Evolutionary conservation across 2,329 filamentous ascomycete genomes (phyloP).

Genomic region (Aspergillus novoparasiticus): DNA sequence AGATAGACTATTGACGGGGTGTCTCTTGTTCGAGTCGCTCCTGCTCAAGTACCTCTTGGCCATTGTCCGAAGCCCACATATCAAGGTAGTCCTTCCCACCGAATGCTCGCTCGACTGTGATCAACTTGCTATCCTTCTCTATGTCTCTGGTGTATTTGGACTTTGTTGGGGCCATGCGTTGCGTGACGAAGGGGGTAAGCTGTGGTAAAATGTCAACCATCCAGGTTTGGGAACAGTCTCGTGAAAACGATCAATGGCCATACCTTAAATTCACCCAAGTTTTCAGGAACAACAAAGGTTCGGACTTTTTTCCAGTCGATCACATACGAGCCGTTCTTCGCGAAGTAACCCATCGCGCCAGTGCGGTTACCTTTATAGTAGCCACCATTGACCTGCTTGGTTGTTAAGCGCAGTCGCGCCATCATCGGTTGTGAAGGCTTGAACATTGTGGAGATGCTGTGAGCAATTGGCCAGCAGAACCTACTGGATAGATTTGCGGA

Average conservation of each 20-base stretch:
- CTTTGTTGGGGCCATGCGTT: slow-evolving; percentile 42
- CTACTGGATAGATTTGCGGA: slow-evolving; percentile 1
- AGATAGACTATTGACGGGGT: slow-evolving; percentile 17
- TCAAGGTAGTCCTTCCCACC: slow-evolving; percentile 42
- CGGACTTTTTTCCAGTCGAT: slow-evolving; percentile 87
- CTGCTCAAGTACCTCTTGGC: slow-evolving; percentile 33
- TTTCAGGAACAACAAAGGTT: slow-evolving; percentile 79
- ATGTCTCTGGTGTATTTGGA: slow-evolving; percentile 36
- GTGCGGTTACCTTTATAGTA: slow-evolving; percentile 97
- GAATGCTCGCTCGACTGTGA: slow-evolving; percentile 34
- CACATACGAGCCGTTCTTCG: slow-evolving; percentile 61
- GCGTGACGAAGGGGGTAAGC: slow-evolving; percentile 51
- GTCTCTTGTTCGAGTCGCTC: slow-evolving; percentile 23
- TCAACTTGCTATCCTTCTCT: slow-evolving; percentile 27
- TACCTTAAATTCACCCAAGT: slow-evolving; percentile 73
- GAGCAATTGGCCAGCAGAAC: not conserved
- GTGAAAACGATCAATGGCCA: not conserved
- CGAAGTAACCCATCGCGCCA: slow-evolving; percentile 84
- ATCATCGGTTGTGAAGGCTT: slow-evolving; percentile 57
- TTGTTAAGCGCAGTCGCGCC: slow-evolving; percentile 78
- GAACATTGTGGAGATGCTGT: slow-evolving; percentile 37
- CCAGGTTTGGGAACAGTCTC: not conserved
- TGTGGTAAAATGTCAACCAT: slow-evolving; percentile 17
- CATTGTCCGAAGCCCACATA: slow-evolving; percentile 41
- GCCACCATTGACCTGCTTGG: slow-evolving; percentile 88